phyloP scores from a whole-genome alignment of 352 stramenopile genomes.

The Globisporangium irregulare region DNA sequence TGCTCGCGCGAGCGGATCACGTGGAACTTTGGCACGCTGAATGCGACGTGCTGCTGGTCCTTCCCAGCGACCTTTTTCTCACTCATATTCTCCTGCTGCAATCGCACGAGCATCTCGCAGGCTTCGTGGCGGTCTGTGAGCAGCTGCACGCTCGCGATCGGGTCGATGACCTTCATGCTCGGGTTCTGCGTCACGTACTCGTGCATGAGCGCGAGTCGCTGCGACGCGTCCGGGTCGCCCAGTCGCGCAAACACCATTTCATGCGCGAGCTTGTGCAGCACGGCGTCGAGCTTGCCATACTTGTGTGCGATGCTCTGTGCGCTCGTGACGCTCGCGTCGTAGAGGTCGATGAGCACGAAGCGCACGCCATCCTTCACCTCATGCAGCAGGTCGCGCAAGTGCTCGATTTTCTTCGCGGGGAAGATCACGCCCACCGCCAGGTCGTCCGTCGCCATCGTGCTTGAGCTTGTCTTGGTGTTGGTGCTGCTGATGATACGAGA shows the following conservation, averaged over 20 bases:
- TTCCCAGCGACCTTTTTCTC: conserved; percentile 16
- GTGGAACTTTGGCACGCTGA: conserved; percentile 54
- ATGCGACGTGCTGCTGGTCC: conserved; percentile 16
- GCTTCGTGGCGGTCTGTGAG: conserved; percentile 67
- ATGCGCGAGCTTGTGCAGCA: conserved; percentile 82
- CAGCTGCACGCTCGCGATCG: conserved; percentile 59
- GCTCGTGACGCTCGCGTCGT: conserved; percentile 29
- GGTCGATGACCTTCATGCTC: conserved; percentile 58
- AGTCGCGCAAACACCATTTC: conserved; percentile 77
- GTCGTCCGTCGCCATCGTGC: conserved; percentile 19
- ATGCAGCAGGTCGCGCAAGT: conserved; percentile 61
- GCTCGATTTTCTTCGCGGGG: conserved; percentile 79
- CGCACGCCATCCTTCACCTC: conserved; percentile 41
- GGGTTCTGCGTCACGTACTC: conserved; percentile 42
- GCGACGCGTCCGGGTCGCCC: conserved; percentile 39
- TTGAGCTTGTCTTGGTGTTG: background rate
- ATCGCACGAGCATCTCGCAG: conserved; percentile 44
- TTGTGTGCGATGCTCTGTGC: conserved; percentile 32
- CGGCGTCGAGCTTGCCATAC: conserved; percentile 51
- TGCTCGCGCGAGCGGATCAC: conserved; percentile 36
- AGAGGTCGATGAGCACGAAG: conserved; percentile 77
- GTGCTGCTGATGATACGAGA: background rate
- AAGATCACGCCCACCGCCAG: conserved; percentile 78
- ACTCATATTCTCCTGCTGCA: conserved; percentile 17
- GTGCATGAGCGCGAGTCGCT: conserved; percentile 53